These are phyloP conservation scores for Pezicula neosporulosa DNA, from an alignment of 2,329 filamentous ascomycete species.

Conservation along the genomic window DNA sequence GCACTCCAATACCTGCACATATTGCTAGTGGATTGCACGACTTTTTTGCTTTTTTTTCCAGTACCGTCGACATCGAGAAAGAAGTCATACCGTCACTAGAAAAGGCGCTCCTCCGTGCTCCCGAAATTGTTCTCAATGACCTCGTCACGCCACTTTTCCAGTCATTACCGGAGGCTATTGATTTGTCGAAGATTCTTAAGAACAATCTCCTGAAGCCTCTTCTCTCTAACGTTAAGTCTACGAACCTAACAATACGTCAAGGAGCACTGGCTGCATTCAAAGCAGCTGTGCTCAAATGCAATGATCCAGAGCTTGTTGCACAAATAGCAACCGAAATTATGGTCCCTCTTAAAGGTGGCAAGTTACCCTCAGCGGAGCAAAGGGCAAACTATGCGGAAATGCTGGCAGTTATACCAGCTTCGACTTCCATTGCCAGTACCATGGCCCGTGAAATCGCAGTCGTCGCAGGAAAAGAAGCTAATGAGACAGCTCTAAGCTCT, in stretches of 20 bases:
- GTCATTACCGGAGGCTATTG: conserved; percentile 66
- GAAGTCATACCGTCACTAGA: conserved; percentile 80
- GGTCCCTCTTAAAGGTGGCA: conserved; percentile 75
- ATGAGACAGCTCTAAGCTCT: conserved; percentile 74
- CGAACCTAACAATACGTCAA: conserved; percentile 71
- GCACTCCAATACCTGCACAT: conserved; percentile 65
- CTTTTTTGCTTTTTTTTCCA: conserved; percentile 77
- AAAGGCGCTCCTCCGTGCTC: conserved; percentile 82
- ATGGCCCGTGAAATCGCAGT: conserved; percentile 64
- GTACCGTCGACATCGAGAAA: conserved; percentile 68
- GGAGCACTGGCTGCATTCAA: conserved; percentile 75
- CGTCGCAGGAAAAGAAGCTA: conserved; percentile 79
- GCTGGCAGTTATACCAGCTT: conserved; percentile 62
- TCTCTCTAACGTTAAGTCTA: conserved; percentile 87
- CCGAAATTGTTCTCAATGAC: conserved; percentile 82
- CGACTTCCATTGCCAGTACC: conserved; percentile 59
- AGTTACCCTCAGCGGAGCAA: conserved; percentile 81
- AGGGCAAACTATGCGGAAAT: conserved; percentile 80
- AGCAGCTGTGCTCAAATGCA: conserved; percentile 60
- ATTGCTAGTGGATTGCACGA: conserved; percentile 71
- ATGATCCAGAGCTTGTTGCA: conserved; percentile 53
- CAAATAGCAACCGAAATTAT: conserved; percentile 77
- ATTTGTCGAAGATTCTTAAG: conserved; percentile 72
- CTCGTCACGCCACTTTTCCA: conserved; percentile 70
- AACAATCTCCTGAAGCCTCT: conserved; percentile 79